Conservation (phyloP, 768 basidiomycete genomes). For the Naganishia antarctica region DNA sequence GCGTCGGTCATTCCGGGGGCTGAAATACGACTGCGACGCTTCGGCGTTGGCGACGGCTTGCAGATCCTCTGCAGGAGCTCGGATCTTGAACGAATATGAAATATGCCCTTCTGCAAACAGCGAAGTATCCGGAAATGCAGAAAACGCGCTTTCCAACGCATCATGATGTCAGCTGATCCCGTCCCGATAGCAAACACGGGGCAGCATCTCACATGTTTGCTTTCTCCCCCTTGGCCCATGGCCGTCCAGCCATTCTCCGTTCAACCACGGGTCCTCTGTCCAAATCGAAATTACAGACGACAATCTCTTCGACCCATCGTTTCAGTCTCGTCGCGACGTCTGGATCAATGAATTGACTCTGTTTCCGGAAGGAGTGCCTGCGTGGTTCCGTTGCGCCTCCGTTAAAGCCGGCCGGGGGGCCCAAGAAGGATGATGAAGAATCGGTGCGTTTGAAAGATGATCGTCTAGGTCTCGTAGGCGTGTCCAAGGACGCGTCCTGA, state of each 20-base stretch:
- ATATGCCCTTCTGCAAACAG: conserved; percentile 79
- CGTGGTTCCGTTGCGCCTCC: background rate
- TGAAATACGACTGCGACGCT: conserved; percentile 7
- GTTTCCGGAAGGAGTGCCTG: background rate
- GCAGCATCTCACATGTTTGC: conserved; percentile 71
- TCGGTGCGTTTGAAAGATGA: background rate
- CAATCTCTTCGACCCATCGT: conserved; percentile 48
- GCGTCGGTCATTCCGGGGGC: too few species aligned
- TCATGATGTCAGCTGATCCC: too few species aligned
- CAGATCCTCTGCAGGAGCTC: conserved; percentile 38
- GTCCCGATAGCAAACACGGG: conserved; percentile 21
- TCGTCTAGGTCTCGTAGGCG: conserved; percentile 3
- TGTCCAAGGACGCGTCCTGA: background rate
- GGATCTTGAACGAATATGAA: conserved; percentile 79
- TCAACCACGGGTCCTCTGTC: conserved; percentile 77
- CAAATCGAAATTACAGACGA: conserved; percentile 69
- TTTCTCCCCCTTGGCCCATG: conserved; percentile 61
- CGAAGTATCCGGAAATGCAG: conserved; percentile 81
- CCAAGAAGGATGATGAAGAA: conserved; percentile 10
- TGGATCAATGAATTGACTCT: conserved; percentile 1
- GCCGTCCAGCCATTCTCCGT: conserved; percentile 64
- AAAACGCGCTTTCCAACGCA: conserved; percentile 65
- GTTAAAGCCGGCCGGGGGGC: too few species aligned
- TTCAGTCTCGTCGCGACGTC: conserved; percentile 31
- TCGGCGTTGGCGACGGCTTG: background rate